Evolutionary conservation across 1,284 basidiomycete species (phyloP).

Genomic region (Ceratobasidium sp.): DNA sequence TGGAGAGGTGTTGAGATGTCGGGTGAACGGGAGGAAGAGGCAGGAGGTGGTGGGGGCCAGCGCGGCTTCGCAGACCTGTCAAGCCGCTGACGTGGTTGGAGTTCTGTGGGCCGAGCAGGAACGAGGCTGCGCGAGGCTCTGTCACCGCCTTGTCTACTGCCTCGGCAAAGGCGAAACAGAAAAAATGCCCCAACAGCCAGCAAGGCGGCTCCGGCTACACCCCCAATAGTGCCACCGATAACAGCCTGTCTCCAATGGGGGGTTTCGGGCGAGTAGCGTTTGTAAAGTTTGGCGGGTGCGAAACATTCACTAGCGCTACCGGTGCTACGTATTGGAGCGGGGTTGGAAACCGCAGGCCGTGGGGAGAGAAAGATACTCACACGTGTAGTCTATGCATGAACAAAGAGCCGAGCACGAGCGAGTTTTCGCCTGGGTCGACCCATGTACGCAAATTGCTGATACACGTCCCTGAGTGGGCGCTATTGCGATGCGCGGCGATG

Average conservation of each 20-base stretch:
- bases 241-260: background rate
- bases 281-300: background rate
- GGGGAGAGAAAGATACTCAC: slow-evolving; percentile 10
- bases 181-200: slow-evolving; percentile 19
- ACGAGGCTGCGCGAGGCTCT: background rate
- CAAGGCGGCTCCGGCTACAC: slow-evolving; percentile 28
- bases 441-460: slow-evolving; percentile 22
- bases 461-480: slow-evolving; percentile 27
- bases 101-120: background rate
- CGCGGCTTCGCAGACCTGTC: background rate
- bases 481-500: background rate
- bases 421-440: background rate
- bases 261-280: background rate
- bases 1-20: slow-evolving; percentile 7
- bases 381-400: slow-evolving; percentile 7
- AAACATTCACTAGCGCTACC: slow-evolving; percentile 1
- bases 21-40: slow-evolving; percentile 11
- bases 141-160: slow-evolving; percentile 1
- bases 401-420: slow-evolving; percentile 5
- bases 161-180: slow-evolving; percentile 7
- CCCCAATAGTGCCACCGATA: slow-evolving; percentile 34
- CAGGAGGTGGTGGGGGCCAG: background rate
- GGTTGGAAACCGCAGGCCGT: background rate
- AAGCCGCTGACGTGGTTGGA: background rate
- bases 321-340: background rate